Conservation (phyloP, 768 basidiomycete genomes). For the Pleurotus eryngii region DNA sequence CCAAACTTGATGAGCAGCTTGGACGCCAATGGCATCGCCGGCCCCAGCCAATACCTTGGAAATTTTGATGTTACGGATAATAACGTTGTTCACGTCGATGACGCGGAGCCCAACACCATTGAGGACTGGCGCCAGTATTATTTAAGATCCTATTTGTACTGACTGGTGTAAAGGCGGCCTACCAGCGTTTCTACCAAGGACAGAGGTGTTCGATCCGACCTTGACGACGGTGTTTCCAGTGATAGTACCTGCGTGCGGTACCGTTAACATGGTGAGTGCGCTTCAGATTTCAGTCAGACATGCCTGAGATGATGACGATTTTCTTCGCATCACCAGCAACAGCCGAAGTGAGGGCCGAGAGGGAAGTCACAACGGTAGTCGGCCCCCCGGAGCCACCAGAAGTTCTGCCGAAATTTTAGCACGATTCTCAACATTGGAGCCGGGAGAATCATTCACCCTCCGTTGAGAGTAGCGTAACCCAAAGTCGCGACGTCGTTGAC, state of each 20-base stretch:
- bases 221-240: conserved; percentile 40
- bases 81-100: conserved; percentile 38
- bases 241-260: conserved; percentile 29
- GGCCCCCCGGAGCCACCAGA: conserved; percentile 42
- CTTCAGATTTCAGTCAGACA: background rate
- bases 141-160: too few species aligned
- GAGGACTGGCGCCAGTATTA: conserved; percentile 26
- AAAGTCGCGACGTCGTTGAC: conserved; percentile 32
- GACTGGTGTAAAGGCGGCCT: conserved; percentile 7
- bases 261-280: background rate
- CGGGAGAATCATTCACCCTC: conserved; percentile 23
- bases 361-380: conserved; percentile 39
- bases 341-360: conserved; percentile 37
- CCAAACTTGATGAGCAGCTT: conserved; percentile 39
- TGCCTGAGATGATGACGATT: conserved; percentile 42
- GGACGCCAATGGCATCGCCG: conserved; percentile 45
- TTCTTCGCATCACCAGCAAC: conserved; percentile 38
- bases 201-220: conserved; percentile 41
- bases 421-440: background rate
- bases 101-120: conserved; percentile 45
- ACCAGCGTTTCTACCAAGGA: conserved; percentile 38
- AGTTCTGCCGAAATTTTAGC: conserved; percentile 25
- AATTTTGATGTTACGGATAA: conserved; percentile 48
- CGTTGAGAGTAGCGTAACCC: conserved; percentile 34
- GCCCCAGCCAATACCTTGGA: conserved; percentile 42